phyloP scores from a whole-genome alignment of 2,329 filamentous ascomycete genomes.

The Didymella glomerata region DNA sequence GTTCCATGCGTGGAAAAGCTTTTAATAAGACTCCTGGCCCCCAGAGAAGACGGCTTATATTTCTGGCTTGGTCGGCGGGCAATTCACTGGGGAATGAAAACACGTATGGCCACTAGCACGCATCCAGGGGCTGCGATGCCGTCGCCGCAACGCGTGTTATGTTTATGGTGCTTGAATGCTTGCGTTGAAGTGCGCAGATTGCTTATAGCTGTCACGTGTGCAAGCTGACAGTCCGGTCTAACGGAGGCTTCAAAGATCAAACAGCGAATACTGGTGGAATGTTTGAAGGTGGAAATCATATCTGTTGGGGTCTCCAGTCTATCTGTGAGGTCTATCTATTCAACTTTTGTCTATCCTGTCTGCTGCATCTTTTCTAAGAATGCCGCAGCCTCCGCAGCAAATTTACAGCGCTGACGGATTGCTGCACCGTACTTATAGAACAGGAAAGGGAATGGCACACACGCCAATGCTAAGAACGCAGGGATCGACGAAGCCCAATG shows the following conservation, averaged over 20 bases:
- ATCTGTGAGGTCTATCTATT: not conserved
- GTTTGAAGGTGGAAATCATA: no score
- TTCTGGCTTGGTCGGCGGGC: not conserved
- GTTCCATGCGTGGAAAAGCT: not conserved
- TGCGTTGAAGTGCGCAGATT: no score
- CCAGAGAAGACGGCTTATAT: not conserved
- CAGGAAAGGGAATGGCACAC: slow-evolving; percentile 66
- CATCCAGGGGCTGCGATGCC: no score
- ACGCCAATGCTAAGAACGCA: slow-evolving; percentile 57
- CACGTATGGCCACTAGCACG: no score
- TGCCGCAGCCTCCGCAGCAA: slow-evolving; percentile 68
- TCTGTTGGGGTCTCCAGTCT: no score
- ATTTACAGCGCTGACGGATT: slow-evolving; percentile 72
- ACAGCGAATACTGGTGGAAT: no score
- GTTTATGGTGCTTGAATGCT: no score
- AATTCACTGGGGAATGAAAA: no score
- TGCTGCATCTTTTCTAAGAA: slow-evolving; percentile 58
- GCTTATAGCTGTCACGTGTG: no score
- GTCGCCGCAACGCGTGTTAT: no score
- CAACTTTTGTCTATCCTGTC: slow-evolving; percentile 4
- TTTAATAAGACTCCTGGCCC: not conserved
- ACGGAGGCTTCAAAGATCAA: no score
- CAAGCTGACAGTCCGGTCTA: no score
- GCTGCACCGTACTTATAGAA: slow-evolving; percentile 73
- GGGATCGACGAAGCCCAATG: slow-evolving; percentile 59